Evolutionary conservation across 495 filamentous ascomycete species (phyloP).

Genomic region (Aspergillus affinis): DNA sequence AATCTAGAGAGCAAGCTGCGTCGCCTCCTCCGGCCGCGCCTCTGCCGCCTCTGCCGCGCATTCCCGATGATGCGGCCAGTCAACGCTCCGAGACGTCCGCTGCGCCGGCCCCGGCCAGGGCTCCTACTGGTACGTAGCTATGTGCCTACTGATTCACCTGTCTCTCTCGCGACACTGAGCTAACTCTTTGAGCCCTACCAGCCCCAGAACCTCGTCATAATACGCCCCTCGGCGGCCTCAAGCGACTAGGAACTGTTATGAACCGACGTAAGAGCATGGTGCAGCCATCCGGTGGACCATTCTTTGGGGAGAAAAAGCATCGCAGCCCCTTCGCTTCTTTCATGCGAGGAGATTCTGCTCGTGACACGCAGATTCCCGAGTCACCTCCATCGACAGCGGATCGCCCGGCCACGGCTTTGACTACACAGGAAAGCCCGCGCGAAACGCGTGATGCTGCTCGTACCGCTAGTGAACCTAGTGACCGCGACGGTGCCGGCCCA

Average conservation of each 20-base stretch:
- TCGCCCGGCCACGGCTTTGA: slow-evolving; percentile 40
- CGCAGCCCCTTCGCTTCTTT: slow-evolving; percentile 53
- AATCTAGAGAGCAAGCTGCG: slow-evolving; percentile 9
- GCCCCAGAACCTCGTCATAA: slow-evolving; percentile 39
- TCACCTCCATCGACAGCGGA: slow-evolving; percentile 33
- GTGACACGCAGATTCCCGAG: slow-evolving; percentile 44
- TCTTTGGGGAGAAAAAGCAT: slow-evolving; percentile 51
- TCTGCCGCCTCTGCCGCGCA: slow-evolving; percentile 42
- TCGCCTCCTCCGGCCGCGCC: slow-evolving; percentile 21
- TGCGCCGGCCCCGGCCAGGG: slow-evolving; percentile 37
- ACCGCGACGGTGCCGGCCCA: slow-evolving; percentile 22
- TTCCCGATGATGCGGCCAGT: slow-evolving; percentile 58
- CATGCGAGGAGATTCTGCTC: slow-evolving; percentile 43
- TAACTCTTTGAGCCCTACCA: slow-evolving; percentile 2
- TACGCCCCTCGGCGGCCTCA: slow-evolving; percentile 53
- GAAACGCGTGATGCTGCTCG: slow-evolving; percentile 33
- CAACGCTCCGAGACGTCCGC: slow-evolving; percentile 52
- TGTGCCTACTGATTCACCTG: background rate
- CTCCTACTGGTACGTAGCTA: slow-evolving; percentile 43
- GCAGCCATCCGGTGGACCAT: slow-evolving; percentile 30
- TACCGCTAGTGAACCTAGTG: slow-evolving; percentile 33
- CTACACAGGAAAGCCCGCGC: slow-evolving; percentile 28
- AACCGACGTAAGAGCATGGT: slow-evolving; percentile 56
- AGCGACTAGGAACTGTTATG: slow-evolving; percentile 79
- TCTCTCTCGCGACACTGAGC: background rate